These are phyloP conservation scores for Populus simonii DNA, from an alignment of 345 rosid species.

Conservation along the genomic window DNA sequence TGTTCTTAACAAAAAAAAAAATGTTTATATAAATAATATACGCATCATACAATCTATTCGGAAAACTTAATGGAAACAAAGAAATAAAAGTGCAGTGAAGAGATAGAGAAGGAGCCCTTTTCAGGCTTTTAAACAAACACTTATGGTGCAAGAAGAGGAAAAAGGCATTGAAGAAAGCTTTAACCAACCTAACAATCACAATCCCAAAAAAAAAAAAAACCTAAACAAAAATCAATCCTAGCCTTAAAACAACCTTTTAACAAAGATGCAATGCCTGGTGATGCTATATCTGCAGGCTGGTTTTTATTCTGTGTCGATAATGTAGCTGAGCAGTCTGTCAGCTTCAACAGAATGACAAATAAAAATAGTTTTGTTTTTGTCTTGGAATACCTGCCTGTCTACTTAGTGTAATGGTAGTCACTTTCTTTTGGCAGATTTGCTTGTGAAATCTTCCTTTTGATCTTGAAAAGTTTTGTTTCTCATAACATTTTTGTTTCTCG, in stretches of 20 bases:
- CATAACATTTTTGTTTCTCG: conserved; percentile 2
- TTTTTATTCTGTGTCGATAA: neutral
- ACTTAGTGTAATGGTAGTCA: neutral
- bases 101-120: no score
- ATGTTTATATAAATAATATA: neutral
- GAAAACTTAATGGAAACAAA: no score
- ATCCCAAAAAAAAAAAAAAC: no score
- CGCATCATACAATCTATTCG: no score
- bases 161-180: no score
- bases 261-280: neutral
- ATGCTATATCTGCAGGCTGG: neutral
- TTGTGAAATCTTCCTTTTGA: neutral
- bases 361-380: neutral
- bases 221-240: no score
- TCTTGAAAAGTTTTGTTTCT: neutral
- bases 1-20: neutral
- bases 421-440: neutral
- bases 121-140: no score
- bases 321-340: neutral
- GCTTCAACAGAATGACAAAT: no score
- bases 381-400: neutral
- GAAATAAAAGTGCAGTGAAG: no score
- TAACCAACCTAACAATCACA: no score
- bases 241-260: neutral
- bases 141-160: no score